phyloP scores from a whole-genome alignment of 805 yeast species.

The Saccharomycopsis fibuligera region DNA sequence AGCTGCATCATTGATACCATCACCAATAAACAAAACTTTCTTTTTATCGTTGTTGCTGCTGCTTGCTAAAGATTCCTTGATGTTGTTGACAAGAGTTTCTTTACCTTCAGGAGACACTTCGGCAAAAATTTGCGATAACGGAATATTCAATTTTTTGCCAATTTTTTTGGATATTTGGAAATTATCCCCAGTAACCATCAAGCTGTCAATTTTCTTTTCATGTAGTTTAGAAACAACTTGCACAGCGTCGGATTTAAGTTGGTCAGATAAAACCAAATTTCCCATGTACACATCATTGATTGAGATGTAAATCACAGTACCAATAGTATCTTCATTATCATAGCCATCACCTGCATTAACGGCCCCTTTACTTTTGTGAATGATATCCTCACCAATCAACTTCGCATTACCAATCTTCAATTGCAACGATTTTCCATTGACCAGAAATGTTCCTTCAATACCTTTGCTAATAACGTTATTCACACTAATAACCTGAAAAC shows the following conservation, averaged over 20 bases:
- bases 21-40: slow-evolving; percentile 83
- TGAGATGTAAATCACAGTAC: slow-evolving; percentile 36
- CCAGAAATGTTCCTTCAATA: slow-evolving; percentile 25
- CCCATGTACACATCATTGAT: slow-evolving; percentile 59
- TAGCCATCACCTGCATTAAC: neutral
- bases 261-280: slow-evolving; percentile 59
- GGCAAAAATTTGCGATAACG: slow-evolving; percentile 57
- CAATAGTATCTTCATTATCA: slow-evolving; percentile 18
- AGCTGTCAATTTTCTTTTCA: slow-evolving; percentile 51
- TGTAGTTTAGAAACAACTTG: slow-evolving; percentile 52
- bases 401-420: slow-evolving; percentile 52
- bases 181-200: slow-evolving; percentile 89
- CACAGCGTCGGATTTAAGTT: slow-evolving; percentile 57
- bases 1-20: slow-evolving; percentile 97
- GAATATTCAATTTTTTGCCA: slow-evolving; percentile 64
- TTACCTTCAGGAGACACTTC: slow-evolving; percentile 76
- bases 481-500: slow-evolving; percentile 22
- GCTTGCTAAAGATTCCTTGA: slow-evolving; percentile 38
- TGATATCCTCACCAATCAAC: slow-evolving; percentile 29
- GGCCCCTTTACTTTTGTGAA: neutral
- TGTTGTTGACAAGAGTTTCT: slow-evolving; percentile 52
- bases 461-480: slow-evolving; percentile 36
- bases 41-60: neutral
- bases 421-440: slow-evolving; percentile 24
- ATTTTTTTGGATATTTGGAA: slow-evolving; percentile 52